Percentiles rank a stretch among this genome's conserved stretches.
Evolutionary conservation across 2,329 filamentous ascomycete genomes (phyloP).

Genomic region (Trichoderma sp.): DNA sequence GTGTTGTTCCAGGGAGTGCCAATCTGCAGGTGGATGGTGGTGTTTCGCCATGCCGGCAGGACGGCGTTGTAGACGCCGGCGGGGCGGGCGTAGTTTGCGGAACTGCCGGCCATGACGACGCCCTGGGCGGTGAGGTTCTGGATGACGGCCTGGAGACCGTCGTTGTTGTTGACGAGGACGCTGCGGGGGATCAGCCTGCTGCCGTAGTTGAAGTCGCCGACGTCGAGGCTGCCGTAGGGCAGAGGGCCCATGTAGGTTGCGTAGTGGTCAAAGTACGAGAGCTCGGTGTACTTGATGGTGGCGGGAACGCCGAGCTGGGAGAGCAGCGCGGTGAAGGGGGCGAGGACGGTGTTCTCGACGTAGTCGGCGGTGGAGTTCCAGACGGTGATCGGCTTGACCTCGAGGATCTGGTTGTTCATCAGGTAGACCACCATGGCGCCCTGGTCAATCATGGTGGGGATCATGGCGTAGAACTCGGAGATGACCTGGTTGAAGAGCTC

Average conservation of each 20-base stretch:
- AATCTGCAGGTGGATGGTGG: conserved; percentile 40
- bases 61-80: conserved; percentile 40
- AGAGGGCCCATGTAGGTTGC: conserved; percentile 42
- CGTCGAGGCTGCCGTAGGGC: conserved; percentile 42
- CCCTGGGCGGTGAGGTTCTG: conserved; percentile 38
- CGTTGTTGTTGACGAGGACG: conserved; percentile 34
- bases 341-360: conserved; percentile 44
- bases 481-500: conserved; percentile 30
- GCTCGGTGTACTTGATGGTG: conserved; percentile 37
- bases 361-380: conserved; percentile 48
- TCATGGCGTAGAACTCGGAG: conserved; percentile 34
- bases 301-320: conserved; percentile 35
- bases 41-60: conserved; percentile 47
- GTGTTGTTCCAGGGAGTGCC: conserved; percentile 37
- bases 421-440: conserved; percentile 53
- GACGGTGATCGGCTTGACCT: conserved; percentile 49
- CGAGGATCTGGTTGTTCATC: conserved; percentile 47
- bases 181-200: conserved; percentile 49
- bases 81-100: conserved; percentile 2
- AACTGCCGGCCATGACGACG: conserved; percentile 34
- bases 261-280: conserved; percentile 39
- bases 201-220: conserved; percentile 41
- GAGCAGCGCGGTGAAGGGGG: conserved; percentile 45
- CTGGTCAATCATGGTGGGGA: conserved; percentile 49
- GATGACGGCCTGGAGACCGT: conserved; percentile 33